Evolutionary conservation across 2,329 filamentous ascomycete species (phyloP), one percentile per base, ranked within the genome.

Genomic region (Botryosphaeria agaves): DNA sequence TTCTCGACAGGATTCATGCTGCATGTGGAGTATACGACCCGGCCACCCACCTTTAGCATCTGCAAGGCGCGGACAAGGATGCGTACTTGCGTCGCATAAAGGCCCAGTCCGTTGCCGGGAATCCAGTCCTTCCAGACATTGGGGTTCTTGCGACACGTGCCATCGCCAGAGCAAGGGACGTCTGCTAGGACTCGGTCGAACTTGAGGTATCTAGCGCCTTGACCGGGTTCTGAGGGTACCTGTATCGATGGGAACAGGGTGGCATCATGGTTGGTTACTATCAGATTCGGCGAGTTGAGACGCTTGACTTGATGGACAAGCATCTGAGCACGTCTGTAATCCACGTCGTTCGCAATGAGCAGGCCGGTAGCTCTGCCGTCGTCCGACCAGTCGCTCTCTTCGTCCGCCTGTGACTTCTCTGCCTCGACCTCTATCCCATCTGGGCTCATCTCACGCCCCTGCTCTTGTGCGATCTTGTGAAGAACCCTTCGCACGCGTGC

Each of bases 1-100:
- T 98, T 93, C 61, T 98, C 89, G 17, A 95, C 73, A 0, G 89
- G 89, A 57, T 98, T 98, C 80, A 98, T 83, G 54, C 84, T 94
- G 66, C 89, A 98, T 14, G 89, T 98, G 3, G 87, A 95, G 60
- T 95, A 98, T 31, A 98, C 87, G 17, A 95, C 81, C 38, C 85
- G 73, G 30, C 89, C 89, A 24, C 89, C 87, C 33, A 83, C 78
- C 62, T 94, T 95, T 41, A 98, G 71, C 74, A 98, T 83, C 57
- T 95, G 87, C 30, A 98, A 65, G 18, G 89, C 82, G 37, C 89
- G 76, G 33, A 92, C 80, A 29, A 98, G 63, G 41, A 98, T 98
- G 28, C 87, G 69, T 26, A 83, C 69, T 56, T 98, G 89, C 2
- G 83, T 91, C 19, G 72, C 60, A 53, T 94, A 80, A 19, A 98